Evolutionary conservation across 2,329 filamentous ascomycete genomes (phyloP).

Genomic region (Colletotrichum tropicicola): DNA sequence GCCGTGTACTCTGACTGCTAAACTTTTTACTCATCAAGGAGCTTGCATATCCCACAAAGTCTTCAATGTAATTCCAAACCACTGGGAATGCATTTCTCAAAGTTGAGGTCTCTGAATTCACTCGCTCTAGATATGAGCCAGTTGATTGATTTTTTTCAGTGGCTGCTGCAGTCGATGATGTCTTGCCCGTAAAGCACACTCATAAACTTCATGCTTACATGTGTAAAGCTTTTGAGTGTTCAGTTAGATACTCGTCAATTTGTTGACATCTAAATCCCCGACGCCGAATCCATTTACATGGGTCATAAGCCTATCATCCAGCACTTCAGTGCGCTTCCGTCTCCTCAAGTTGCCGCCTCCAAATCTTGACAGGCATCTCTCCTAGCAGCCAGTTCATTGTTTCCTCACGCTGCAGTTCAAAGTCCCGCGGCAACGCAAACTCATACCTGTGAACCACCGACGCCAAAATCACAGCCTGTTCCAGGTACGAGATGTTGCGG

Average conservation of each 20-base stretch:
- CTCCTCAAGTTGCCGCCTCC: slow-evolving; percentile 17
- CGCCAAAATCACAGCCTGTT: slow-evolving; percentile 54
- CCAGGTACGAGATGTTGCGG: slow-evolving; percentile 49
- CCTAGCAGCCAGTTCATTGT: slow-evolving; percentile 26
- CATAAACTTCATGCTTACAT: too few species aligned
- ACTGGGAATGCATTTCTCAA: too few species aligned
- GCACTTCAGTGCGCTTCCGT: background rate
- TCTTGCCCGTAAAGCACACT: too few species aligned
- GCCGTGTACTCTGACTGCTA: too few species aligned
- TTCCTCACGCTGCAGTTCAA: slow-evolving; percentile 16
- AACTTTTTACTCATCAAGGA: too few species aligned
- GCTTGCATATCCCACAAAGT: too few species aligned
- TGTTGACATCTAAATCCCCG: background rate
- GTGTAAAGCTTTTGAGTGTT: too few species aligned
- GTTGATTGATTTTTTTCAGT: too few species aligned
- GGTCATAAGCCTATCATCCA: background rate
- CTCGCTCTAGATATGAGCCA: too few species aligned
- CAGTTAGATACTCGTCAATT: background rate
- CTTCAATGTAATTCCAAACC: too few species aligned
- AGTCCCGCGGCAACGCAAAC: slow-evolving; percentile 39
- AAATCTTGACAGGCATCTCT: slow-evolving; percentile 21
- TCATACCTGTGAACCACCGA: slow-evolving; percentile 52
- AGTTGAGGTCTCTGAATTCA: too few species aligned
- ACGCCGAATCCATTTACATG: background rate
- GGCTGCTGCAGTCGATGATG: too few species aligned